Evolutionary conservation across 345 rosid species (phyloP).

Genomic region (Excoecaria cochinchinensis): DNA sequence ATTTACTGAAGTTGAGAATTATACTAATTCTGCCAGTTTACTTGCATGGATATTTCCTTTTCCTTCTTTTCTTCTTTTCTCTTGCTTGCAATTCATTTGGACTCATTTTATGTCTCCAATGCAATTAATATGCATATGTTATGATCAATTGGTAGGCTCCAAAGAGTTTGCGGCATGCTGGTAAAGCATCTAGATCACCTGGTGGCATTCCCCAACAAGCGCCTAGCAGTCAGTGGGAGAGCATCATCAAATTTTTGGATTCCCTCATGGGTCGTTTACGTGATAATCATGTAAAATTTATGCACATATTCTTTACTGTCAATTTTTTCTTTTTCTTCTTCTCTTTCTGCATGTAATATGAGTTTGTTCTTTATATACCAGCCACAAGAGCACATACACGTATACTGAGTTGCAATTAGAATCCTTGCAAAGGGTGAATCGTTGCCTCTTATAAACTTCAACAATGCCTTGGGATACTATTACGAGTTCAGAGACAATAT

Average conservation of each 20-base stretch:
- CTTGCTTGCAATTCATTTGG: neutral
- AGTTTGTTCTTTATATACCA: neutral
- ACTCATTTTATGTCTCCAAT: neutral
- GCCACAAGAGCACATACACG: neutral
- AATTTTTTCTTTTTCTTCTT: neutral
- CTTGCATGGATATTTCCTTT: neutral
- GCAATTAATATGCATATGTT: neutral
- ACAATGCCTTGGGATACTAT: neutral
- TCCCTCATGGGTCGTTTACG: slow-evolving; percentile 72
- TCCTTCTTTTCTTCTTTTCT: too few relatives aligned
- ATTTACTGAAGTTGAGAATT: neutral
- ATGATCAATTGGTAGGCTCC: slow-evolving; percentile 57
- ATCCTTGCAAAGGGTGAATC: slow-evolving; percentile 3
- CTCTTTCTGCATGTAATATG: neutral
- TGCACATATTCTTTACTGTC: neutral
- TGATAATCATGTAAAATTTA: slow-evolving; percentile 64
- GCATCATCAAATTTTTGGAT: slow-evolving; percentile 87
- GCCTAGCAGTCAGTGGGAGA: slow-evolving; percentile 77
- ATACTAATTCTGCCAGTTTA: neutral
- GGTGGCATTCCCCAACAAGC: slow-evolving; percentile 58
- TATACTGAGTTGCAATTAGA: neutral
- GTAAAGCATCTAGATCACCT: slow-evolving; percentile 80
- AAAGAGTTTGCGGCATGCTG: slow-evolving; percentile 66
- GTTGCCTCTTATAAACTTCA: neutral
- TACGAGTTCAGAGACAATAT: neutral